Percentiles rank a stretch among this genome's conserved stretches.
phyloP scores from a whole-genome alignment of 495 filamentous ascomycete genomes.

The Neurospora sp. region DNA sequence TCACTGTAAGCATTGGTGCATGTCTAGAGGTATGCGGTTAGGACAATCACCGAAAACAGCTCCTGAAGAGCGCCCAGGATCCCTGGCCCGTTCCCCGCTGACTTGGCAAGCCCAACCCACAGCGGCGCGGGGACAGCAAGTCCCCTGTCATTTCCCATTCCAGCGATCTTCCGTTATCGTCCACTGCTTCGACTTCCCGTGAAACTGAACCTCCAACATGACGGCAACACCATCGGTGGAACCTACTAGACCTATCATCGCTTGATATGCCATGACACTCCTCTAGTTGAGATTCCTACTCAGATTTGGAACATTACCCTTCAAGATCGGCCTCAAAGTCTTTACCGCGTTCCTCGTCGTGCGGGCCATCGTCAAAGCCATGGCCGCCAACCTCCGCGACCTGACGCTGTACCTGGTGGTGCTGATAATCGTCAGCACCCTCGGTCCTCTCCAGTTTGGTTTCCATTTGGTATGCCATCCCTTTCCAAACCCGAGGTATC shows the following conservation, averaged over 20 bases:
- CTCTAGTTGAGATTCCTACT: not conserved
- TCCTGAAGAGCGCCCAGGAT: not conserved
- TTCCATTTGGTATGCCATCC: constrained; percentile 65
- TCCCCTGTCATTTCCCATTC: not conserved
- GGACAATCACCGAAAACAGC: not conserved
- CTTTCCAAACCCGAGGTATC: not conserved
- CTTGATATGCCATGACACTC: not conserved
- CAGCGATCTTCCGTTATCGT: not conserved
- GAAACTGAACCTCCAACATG: not conserved
- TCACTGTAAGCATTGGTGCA: too few relatives aligned
- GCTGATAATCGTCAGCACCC: constrained; percentile 51
- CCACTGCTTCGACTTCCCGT: not conserved
- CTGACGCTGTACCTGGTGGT: constrained; percentile 56
- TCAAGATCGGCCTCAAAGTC: not conserved
- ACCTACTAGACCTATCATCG: not conserved
- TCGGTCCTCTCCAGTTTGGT: constrained; percentile 87
- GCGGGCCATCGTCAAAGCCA: constrained; percentile 5
- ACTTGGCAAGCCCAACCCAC: not conserved
- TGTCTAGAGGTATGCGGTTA: too few relatives aligned
- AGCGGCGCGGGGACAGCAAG: not conserved
- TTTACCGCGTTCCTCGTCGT: not conserved
- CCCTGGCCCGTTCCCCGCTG: not conserved
- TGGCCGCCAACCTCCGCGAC: constrained; percentile 28
- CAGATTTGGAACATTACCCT: not conserved
- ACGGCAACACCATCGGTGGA: not conserved